phyloP scores from a whole-genome alignment of 2,329 filamentous ascomycete species.

The Colletotrichum orbiculare region DNA sequence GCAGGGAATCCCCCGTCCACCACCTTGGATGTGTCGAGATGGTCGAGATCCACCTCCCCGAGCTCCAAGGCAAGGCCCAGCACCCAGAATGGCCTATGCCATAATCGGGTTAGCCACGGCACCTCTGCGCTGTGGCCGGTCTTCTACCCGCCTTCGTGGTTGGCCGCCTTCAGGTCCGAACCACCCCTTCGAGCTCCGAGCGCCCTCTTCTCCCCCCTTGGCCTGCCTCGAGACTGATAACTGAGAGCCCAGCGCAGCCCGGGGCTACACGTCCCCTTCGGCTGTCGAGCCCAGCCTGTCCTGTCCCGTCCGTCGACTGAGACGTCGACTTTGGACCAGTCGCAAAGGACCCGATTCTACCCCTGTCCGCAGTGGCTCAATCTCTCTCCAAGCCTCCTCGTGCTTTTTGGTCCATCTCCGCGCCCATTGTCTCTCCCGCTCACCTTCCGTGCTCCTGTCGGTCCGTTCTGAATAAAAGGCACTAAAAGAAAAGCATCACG shows the following conservation, averaged over 20 bases:
- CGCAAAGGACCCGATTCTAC: no score
- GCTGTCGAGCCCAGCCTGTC: no score
- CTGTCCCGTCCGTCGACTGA: no score
- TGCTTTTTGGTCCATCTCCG: not conserved
- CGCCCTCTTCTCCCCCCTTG: constrained; percentile 13
- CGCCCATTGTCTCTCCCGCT: constrained; percentile 4
- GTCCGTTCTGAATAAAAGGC: constrained; percentile 5
- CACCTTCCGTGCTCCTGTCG: constrained; percentile 9
- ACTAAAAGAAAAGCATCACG: constrained; percentile 10
- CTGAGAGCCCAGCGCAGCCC: not conserved
- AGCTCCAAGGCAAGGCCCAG: not conserved
- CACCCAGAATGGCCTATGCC: constrained; percentile 13
- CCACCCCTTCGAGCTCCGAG: constrained; percentile 8
- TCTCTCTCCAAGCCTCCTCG: not conserved
- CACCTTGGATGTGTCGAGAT: not conserved
- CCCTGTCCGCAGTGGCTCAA: constrained; percentile 28
- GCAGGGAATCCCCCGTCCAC: constrained; percentile 28
- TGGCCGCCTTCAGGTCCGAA: constrained; percentile 10
- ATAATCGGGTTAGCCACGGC: constrained; percentile 19
- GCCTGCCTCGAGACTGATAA: not conserved
- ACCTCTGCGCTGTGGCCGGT: constrained; percentile 16
- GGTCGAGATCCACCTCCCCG: constrained; percentile 15
- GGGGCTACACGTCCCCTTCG: not conserved
- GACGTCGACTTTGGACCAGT: no score
- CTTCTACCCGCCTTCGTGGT: constrained; percentile 25